These are phyloP conservation scores for Chrysosporium queenslandicum DNA, from an alignment of 2,329 filamentous ascomycete genomes.

Conservation along the genomic window DNA sequence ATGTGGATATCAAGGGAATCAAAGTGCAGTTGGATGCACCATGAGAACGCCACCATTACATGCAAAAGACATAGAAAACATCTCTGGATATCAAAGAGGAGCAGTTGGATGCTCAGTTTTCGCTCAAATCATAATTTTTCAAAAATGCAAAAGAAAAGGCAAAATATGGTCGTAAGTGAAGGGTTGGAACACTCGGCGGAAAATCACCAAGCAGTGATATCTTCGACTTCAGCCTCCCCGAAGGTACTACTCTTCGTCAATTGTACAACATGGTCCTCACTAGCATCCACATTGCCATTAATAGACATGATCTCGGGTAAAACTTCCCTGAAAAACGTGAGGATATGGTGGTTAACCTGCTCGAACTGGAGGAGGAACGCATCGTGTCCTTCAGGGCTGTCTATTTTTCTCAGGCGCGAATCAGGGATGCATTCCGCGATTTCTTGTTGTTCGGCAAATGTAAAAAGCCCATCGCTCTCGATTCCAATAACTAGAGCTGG, in stretches of 20 bases:
- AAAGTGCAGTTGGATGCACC: conserved; percentile 13
- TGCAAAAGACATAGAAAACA: conserved; percentile 4
- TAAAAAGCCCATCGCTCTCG: conserved; percentile 90
- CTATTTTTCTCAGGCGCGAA: conserved; percentile 71
- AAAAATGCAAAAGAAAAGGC: background rate
- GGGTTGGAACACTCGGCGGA: background rate
- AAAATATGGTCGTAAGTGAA: background rate
- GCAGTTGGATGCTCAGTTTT: conserved; percentile 15
- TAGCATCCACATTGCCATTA: conserved; percentile 40
- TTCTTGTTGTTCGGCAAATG: conserved; percentile 92
- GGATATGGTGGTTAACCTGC: conserved; percentile 81
- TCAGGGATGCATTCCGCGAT: conserved; percentile 71
- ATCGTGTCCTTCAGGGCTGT: conserved; percentile 90
- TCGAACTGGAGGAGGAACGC: conserved; percentile 95
- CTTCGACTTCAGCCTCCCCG: conserved; percentile 89
- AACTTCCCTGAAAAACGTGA: conserved; percentile 71
- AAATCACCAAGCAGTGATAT: conserved; percentile 86
- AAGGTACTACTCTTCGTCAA: conserved; percentile 83
- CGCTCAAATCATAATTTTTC: background rate
- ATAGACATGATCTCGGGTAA: conserved; percentile 79
- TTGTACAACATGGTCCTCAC: conserved; percentile 48
- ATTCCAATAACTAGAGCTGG: conserved; percentile 88
- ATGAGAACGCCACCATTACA: conserved; percentile 4
- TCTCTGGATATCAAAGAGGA: conserved; percentile 10
- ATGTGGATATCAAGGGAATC: background rate